Evolutionary conservation across 306 rosid species (phyloP), one percentile per base, ranked within the genome.

Genomic region (Cucumis melo): DNA sequence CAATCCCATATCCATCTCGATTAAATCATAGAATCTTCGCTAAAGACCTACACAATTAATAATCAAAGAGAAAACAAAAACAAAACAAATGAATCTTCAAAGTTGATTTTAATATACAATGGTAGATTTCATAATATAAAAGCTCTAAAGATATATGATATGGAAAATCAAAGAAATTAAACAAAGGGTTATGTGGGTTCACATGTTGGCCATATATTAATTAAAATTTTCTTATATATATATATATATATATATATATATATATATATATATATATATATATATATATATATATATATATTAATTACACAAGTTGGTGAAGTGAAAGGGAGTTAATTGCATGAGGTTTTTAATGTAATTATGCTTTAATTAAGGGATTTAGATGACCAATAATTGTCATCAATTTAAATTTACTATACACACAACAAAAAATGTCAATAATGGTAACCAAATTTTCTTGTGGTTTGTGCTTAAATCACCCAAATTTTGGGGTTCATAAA

Each of bases 401-500:
- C 21, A 14, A 14, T 70, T 14, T 70, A 7, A 7, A 12, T 48
- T 48, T 0, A 24, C 14, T 21, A 44, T 20, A 46, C 19, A 46
- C 58, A 46, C 0, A 46, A 46, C 54, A 71, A 44, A 44, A 71
- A 39, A 71, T 48, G 75, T 15, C 58, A 71, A 71, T 14, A 71
- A 71, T 71, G 16, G 76, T 71, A 71, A 46, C 21, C 20, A 8
- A 71, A 24, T 24, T 48, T 71, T 71, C 15, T 71, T 16, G 76
- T 70, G 23, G 78, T 82, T 78, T 84, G 78, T 62, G 77, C 78
- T 5, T 77, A 61, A 61, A 64, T 62, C 65, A 78, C 58, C 65
- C 46, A 62, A 84, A 76, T 55, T 73, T 75, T 34, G 60, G 78
- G 84, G 87, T 77, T 62, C 27, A 62, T 53, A 65, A 81, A 80